Evolutionary conservation across 139 green algal genomes (phyloP).

Genomic region (Chlorella sp.): DNA sequence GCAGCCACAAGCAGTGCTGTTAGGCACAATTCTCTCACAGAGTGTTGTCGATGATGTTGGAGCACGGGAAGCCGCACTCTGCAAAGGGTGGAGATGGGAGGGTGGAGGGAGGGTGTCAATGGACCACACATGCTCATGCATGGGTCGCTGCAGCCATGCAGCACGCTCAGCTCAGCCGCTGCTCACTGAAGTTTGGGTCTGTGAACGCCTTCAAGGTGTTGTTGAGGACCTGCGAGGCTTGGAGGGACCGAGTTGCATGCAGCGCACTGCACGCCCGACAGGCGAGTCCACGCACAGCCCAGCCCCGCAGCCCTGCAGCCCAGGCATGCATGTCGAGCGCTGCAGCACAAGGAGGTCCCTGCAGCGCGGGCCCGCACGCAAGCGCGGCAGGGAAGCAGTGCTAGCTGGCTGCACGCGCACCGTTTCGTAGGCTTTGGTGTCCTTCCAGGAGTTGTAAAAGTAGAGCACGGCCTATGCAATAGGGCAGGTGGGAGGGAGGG

Average conservation of each 20-base stretch:
- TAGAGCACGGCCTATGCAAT: background rate
- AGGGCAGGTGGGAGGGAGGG: background rate
- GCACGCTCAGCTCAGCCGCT: background rate
- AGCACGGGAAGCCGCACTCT: too few relatives aligned
- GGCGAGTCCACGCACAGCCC: too few relatives aligned
- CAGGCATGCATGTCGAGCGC: too few relatives aligned
- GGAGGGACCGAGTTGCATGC: background rate
- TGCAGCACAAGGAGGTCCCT: too few relatives aligned
- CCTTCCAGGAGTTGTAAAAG: constrained; percentile 8
- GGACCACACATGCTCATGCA: too few relatives aligned
- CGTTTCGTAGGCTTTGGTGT: background rate
- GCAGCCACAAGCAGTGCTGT: too few relatives aligned
- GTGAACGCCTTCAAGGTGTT: background rate
- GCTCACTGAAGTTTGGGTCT: background rate
- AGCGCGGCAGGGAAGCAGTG: too few relatives aligned
- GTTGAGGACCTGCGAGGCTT: background rate
- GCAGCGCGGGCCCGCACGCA: too few relatives aligned
- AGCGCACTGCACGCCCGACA: too few relatives aligned
- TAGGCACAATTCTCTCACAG: background rate
- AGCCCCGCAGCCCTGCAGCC: too few relatives aligned
- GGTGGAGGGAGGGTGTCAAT: background rate
- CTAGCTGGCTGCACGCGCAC: too few relatives aligned
- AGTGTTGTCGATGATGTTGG: background rate
- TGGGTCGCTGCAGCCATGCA: too few relatives aligned
- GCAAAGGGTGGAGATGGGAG: background rate